These are phyloP conservation scores for Coemansia sp. DNA, from an alignment of 192 early-diverging fungal genomes.

Conservation along the genomic window DNA sequence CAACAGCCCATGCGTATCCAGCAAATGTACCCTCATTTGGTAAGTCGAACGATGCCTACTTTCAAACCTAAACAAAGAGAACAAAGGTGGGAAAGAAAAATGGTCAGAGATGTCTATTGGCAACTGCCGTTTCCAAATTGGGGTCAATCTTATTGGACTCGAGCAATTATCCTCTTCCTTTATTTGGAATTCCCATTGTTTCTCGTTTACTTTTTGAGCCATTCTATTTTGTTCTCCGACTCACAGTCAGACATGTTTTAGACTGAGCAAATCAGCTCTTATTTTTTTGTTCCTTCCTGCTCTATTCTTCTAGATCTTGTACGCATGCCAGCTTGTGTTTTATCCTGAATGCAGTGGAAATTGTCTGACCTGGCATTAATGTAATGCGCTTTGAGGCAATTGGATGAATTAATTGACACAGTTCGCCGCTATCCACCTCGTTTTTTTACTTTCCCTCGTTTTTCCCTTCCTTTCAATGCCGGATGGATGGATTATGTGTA, in stretches of 20 bases:
- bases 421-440: not conserved
- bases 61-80: not conserved
- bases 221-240: constrained; percentile 7
- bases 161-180: not conserved
- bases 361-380: constrained; percentile 2
- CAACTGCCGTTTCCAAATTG: not conserved
- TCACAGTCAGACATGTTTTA: constrained; percentile 4
- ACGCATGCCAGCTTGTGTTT: constrained; percentile 1
- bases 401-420: constrained; percentile 4
- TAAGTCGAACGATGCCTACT: constrained; percentile 25
- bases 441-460: not conserved
- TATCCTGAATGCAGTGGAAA: constrained; percentile 3
- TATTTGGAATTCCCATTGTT: not conserved
- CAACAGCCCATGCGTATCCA: constrained; percentile 17
- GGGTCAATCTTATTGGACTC: constrained; percentile 1
- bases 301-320: not conserved
- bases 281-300: too few species aligned
- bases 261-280: not conserved
- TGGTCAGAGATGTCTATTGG: not conserved
- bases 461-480: not conserved
- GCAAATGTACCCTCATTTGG: constrained; percentile 28
- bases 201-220: not conserved
- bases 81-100: not conserved
- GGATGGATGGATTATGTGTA: not conserved
- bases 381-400: not conserved